Conservation (phyloP, 2,329 filamentous ascomycete genomes). For the Fusarium ambrosium region DNA sequence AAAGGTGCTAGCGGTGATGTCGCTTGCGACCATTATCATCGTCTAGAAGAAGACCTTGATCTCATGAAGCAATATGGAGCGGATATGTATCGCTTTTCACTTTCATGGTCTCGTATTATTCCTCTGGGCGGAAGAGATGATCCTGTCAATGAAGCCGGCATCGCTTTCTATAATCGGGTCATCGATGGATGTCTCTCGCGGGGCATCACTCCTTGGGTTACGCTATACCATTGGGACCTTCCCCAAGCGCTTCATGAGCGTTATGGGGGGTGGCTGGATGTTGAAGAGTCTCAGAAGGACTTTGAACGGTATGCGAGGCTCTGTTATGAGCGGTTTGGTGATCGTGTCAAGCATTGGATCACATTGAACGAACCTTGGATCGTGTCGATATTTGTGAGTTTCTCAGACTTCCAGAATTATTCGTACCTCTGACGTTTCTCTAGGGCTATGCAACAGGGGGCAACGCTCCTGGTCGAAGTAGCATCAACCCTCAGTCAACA, state of each 20-base stretch:
- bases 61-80: slow-evolving; percentile 70
- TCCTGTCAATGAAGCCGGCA: slow-evolving; percentile 71
- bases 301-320: slow-evolving; percentile 55
- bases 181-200: slow-evolving; percentile 69
- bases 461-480: slow-evolving; percentile 52
- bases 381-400: slow-evolving; percentile 50
- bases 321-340: slow-evolving; percentile 57
- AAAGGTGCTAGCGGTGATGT: slow-evolving; percentile 62
- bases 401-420: fast-evolving
- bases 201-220: slow-evolving; percentile 72
- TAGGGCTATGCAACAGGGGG: slow-evolving; percentile 52
- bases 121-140: slow-evolving; percentile 74
- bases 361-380: slow-evolving; percentile 58
- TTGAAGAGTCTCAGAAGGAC: slow-evolving; percentile 49
- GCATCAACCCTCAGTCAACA: slow-evolving; percentile 42
- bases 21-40: slow-evolving; percentile 59
- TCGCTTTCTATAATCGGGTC: slow-evolving; percentile 71
- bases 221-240: slow-evolving; percentile 75
- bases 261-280: slow-evolving; percentile 53
- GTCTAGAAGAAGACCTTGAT: slow-evolving; percentile 66
- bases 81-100: slow-evolving; percentile 73
- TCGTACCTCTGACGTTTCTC: fast-evolving
- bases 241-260: slow-evolving; percentile 53
- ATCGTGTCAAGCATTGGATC: slow-evolving; percentile 56
- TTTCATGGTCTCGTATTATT: slow-evolving; percentile 76